Evolutionary conservation across 169 alveolate genomes (phyloP).

Genomic region (Sarcocystis neurona): DNA sequence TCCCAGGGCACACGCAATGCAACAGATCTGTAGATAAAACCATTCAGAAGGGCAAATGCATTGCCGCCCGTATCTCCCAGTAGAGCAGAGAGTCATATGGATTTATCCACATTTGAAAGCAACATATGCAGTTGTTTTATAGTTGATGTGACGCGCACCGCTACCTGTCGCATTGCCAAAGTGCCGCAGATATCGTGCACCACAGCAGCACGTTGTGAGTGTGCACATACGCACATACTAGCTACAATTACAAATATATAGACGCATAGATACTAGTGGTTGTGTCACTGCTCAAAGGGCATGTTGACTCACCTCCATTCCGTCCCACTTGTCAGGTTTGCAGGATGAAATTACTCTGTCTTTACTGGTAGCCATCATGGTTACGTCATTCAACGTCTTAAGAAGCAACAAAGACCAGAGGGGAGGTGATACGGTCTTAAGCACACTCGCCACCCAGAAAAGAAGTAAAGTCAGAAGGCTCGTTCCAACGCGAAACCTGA

Average conservation of each 20-base stretch:
- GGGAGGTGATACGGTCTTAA: slow-evolving; percentile 12
- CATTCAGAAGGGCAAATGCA: too few relatives aligned
- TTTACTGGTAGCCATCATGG: slow-evolving; percentile 30
- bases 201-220: too few relatives aligned
- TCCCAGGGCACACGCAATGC: neutral
- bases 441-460: slow-evolving; percentile 3
- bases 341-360: slow-evolving; percentile 20
- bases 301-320: neutral
- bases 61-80: too few relatives aligned
- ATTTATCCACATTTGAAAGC: too few relatives aligned
- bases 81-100: too few relatives aligned
- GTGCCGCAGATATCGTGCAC: too few relatives aligned
- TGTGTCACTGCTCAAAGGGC: neutral
- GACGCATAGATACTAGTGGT: too few relatives aligned
- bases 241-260: too few relatives aligned
- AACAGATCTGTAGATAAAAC: neutral
- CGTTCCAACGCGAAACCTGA: slow-evolving; percentile 27
- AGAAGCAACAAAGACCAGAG: slow-evolving; percentile 26
- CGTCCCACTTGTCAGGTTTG: slow-evolving; percentile 27
- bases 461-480: neutral
- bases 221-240: too few relatives aligned
- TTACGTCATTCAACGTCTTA: slow-evolving; percentile 11
- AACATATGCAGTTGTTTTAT: too few relatives aligned
- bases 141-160: too few relatives aligned
- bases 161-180: too few relatives aligned